phyloP scores from a whole-genome alignment of 1,284 basidiomycete genomes.

The Boletellus deceptivus region DNA sequence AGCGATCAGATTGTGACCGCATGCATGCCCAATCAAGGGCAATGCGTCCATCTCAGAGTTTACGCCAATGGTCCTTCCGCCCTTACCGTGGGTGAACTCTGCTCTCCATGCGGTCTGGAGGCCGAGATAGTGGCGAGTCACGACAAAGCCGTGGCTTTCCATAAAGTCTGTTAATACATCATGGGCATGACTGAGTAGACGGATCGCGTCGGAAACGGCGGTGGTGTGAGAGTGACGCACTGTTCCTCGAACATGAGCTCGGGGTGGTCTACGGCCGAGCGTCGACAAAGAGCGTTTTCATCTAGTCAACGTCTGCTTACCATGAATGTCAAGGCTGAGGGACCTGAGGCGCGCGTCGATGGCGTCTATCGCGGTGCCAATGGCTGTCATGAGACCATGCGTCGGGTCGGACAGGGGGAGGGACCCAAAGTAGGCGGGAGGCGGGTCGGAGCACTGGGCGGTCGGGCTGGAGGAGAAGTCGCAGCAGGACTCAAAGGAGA shows the following conservation, averaged over 20 bases:
- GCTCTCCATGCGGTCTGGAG: slow-evolving; percentile 80
- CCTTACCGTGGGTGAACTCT: slow-evolving; percentile 57
- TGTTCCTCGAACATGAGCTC: slow-evolving; percentile 56
- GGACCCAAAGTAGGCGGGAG: slow-evolving; percentile 43
- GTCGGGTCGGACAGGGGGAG: slow-evolving; percentile 15
- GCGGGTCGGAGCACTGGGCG: slow-evolving; percentile 25
- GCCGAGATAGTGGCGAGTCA: slow-evolving; percentile 59
- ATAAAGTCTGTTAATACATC: slow-evolving; percentile 56
- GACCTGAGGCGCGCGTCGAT: slow-evolving; percentile 46
- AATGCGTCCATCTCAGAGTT: slow-evolving; percentile 71
- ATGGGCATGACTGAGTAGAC: slow-evolving; percentile 50
- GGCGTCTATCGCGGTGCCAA: slow-evolving; percentile 47
- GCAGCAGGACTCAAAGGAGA: slow-evolving; percentile 34
- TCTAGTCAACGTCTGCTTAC: slow-evolving; percentile 34
- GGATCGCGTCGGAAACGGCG: slow-evolving; percentile 1
- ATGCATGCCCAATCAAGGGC: slow-evolving; percentile 71
- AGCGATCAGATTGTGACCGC: slow-evolving; percentile 87
- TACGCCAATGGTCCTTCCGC: slow-evolving; percentile 65
- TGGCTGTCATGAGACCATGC: slow-evolving; percentile 37
- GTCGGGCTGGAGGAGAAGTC: slow-evolving; percentile 26
- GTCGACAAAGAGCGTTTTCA: background rate
- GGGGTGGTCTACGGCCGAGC: slow-evolving; percentile 45
- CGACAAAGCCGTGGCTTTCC: slow-evolving; percentile 57
- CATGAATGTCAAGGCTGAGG: slow-evolving; percentile 59
- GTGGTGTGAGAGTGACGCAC: slow-evolving; percentile 33